Evolutionary conservation across 768 basidiomycete species (phyloP), one percentile per base, ranked within the genome.

Genomic region (Suillus luteus): DNA sequence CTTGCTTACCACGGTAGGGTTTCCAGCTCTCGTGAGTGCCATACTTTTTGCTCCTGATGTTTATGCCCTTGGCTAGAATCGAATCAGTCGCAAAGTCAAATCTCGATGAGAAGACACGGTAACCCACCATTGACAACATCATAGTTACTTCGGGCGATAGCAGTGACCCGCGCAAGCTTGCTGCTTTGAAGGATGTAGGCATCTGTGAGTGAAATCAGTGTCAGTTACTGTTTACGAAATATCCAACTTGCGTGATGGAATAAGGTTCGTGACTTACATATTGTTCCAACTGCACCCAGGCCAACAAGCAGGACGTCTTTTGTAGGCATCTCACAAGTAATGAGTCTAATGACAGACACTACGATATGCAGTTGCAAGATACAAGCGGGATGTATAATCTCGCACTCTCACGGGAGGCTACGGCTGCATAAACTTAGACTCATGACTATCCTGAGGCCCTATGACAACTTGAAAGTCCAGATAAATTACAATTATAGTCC

Each of bases 121-220:
- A 9, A 11, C 7, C 12, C 6, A 58, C 57, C 24, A n/a, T 58
- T 58, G 10, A 86, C 80, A 2, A 78, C 74, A 14, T 86, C 81
- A 70, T 84, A 89, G 64, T 91, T 90, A 59, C 90, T 86, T 62
- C 91, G 75, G 2, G 91, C 91, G 1, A 93, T 88, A 19, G 80
- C 87, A 1, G 91, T 92, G 10, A 93, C 86, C 31, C 84, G 80
- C 1, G 83, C 88, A 37, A 82, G 77, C 12, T 58, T 58, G 24
- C 57, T 58, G 6, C 24, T 27, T 41, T 58, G 57, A 24, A 89
- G 75, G 60, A 88, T 79, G 59, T 83, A 77, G 1, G 86, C 81
- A 69, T 87, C 87, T 89, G 60, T 1, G 15, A 27, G 38, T 40
- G 52, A 15, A 1, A 62, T 44, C 35, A 48, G 54, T 43, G 46